Base-by-base conservation (phyloP, 1,139 yeast genomes). In the Scheffersomyces parashehatae region DNA sequence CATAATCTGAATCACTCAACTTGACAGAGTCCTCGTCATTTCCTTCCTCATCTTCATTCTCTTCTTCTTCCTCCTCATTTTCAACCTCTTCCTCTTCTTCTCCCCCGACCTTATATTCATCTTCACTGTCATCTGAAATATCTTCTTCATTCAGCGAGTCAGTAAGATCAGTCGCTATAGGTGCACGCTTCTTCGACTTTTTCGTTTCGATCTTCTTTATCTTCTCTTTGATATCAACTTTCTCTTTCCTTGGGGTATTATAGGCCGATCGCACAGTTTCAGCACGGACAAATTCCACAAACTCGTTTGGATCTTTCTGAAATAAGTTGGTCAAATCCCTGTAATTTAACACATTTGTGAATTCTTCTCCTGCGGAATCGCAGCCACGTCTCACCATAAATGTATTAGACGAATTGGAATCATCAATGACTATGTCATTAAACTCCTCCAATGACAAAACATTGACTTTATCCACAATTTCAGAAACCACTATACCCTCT, bases 381-480 rank as follows among this genome's bases (percentile, higher is more conserved):
- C 71, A 59, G 11, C 72, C 75, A 45, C 76, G 55, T 39, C 71
- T 54, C 47, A 79, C 73, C 36, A 73, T 52, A 41, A 62, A 75
- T 0, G 67, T 61, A 13, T 55, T 36, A 16, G 50, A 52, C 4
- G 52, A 36, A 36, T 56, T 62, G 0, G 73, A 62, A n/a, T 61
- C 70, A 45, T 67, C 75, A 5, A 65, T 49, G 0, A 56, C 57
- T 3, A 65, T 53, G 11, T 60, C 60, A 2, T 34, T 8, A 13
- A 38, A 28, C 28, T 65, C 65, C 1, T 49, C 39, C 4, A 52
- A 42, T 0, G 76, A 65, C 3, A 74, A 45, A 4, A 77, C 68
- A n/a, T 54, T 60, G 20, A 68, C 74, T 41, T 61, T 64, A 11
- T 56, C 62, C 3, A 68, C 47, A 6, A 74, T 62, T 31, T 65